Conservation (phyloP, 306 rosid species). For the Rosa lucieae region DNA sequence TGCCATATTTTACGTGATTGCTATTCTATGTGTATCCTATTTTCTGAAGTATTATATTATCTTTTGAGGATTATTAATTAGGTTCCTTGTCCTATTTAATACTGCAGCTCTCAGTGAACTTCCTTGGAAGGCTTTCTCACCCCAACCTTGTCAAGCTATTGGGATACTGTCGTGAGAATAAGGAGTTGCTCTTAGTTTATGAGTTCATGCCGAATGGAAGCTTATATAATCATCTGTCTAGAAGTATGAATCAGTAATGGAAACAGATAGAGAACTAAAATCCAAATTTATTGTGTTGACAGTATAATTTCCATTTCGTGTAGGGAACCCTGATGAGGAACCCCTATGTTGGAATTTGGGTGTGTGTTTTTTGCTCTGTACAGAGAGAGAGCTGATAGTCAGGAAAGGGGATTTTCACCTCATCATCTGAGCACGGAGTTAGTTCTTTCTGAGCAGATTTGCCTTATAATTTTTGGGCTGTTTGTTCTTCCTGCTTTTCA, state of each 20-base stretch:
- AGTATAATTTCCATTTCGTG: constrained; percentile 1
- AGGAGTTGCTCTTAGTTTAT: constrained; percentile 79
- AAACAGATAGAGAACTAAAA: neutral
- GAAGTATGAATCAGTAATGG: constrained; percentile 48
- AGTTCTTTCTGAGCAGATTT: no score
- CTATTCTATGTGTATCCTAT: neutral
- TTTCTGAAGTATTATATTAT: neutral
- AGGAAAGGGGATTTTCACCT: no score
- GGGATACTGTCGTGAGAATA: constrained; percentile 66
- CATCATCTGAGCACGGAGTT: no score
- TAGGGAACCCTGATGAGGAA: constrained; percentile 51
- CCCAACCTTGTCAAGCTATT: constrained; percentile 76
- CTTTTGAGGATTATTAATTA: neutral
- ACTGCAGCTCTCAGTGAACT: constrained; percentile 71
- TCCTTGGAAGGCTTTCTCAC: constrained; percentile 75
- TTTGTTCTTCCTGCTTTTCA: no score
- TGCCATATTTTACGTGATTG: neutral
- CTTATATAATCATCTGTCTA: constrained; percentile 81
- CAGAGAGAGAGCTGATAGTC: no score
- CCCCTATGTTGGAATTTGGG: constrained; percentile 59
- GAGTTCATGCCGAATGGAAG: constrained; percentile 83
- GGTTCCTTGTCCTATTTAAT: constrained; percentile 12
- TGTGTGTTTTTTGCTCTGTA: no score
- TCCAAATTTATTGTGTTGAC: constrained; percentile 14
- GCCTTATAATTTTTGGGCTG: no score